Evolutionary conservation across 2,329 filamentous ascomycete species (phyloP), one percentile per base, ranked within the genome.

Genomic region (Phaeomoniella chlamydospora): DNA sequence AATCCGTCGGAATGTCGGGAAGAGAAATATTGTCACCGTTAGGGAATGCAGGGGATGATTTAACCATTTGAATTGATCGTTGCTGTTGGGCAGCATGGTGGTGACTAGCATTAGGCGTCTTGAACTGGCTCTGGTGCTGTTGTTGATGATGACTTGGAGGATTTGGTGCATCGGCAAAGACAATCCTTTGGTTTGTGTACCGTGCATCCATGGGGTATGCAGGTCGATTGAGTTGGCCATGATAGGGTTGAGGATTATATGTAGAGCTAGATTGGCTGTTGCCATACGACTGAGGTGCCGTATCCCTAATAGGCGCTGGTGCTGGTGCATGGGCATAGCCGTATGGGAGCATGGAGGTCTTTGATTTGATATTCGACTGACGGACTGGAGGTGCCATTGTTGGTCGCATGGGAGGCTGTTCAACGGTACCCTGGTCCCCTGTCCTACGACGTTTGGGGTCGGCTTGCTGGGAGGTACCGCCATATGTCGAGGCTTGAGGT

Each of bases 1-100:
- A 86, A 53, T 98, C 92, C 1, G 90, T 96, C 43, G 86, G 77
- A 47, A 98, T 96, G 47, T 98, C 90, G 0, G 90, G 88, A 3
- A 98, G 73, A 45, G 90, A 80, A 49, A 98, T 94, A 35, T 72
- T 74, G 40, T 98, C 90, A 41, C 87, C 85, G 47, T 85, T 88
- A 41, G 80, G 81, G 59, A 92, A 93, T 36, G 83, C 75, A 1
- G 86, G 86, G 1, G 86, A 93, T 18, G 81, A 79, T 44, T 74
- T 70, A 13, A 70, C 47, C 3, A 49, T 47, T 17, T 52, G 48
- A 17, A 46, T 43, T 17, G 39, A 43, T 29, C 44, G 41, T 16
- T 26, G 34, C 14, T 32, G 33, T 29, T 41, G 37, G 6, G 39
- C 4, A n/a, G 18, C 34, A 4, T 39, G 36, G 4, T 32, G 18